A percentile compares a stretch with the other conserved stretches of the same genome.
Evolutionary conservation across 2,329 filamentous ascomycete genomes (phyloP).

Genomic region (Sarocladiaceae sp.): DNA sequence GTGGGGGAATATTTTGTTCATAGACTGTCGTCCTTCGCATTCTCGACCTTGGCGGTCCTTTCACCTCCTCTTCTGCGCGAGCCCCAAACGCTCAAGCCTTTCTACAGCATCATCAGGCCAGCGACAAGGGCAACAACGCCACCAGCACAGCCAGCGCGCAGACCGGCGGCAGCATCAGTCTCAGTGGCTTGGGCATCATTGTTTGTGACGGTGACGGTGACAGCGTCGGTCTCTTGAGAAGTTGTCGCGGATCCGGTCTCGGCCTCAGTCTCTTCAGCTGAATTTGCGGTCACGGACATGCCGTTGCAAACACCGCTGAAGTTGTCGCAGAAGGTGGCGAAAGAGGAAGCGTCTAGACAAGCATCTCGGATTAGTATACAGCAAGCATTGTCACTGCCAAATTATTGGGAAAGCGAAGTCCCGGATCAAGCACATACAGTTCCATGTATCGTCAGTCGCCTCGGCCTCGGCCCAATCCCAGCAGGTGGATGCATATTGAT

Average conservation of each 20-base stretch:
- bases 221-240: slow-evolving; percentile 13
- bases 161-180: slow-evolving; percentile 7
- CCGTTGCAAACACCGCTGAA: slow-evolving; percentile 24
- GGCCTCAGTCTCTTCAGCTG: background rate
- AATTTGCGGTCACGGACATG: slow-evolving; percentile 11
- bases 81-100: background rate
- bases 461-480: slow-evolving; percentile 23
- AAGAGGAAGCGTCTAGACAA: slow-evolving; percentile 22
- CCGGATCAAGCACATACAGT: slow-evolving; percentile 19
- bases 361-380: too few species aligned
- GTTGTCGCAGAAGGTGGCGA: slow-evolving; percentile 25
- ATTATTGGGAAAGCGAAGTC: background rate
- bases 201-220: slow-evolving; percentile 10
- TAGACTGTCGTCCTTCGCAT: background rate
- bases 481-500: slow-evolving; percentile 25
- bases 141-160: slow-evolving; percentile 18
- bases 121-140: slow-evolving; percentile 18
- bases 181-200: slow-evolving; percentile 7
- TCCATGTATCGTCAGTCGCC: slow-evolving; percentile 20
- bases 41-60: background rate
- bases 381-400: background rate
- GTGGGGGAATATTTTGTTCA: background rate
- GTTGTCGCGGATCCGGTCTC: slow-evolving; percentile 14
- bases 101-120: slow-evolving; percentile 20
- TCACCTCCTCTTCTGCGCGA: background rate